Percentiles rank a stretch among this genome's conserved stretches.
Conservation (phyloP, 495 filamentous ascomycete species). For the Aspergillus hancockii region DNA sequence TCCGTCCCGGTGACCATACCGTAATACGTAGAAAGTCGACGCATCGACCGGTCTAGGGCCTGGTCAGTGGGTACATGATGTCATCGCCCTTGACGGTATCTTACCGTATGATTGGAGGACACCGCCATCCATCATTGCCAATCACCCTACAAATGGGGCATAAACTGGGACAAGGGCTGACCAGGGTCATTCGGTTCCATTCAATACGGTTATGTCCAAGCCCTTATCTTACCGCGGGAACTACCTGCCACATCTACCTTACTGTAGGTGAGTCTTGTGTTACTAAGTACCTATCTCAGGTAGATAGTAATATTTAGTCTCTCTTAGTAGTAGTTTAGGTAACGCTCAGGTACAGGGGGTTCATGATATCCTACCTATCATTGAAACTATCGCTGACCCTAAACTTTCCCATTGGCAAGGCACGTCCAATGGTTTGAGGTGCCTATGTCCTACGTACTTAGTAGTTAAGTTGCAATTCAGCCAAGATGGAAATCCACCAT, state of each 20-base stretch:
- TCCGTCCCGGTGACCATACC: constrained; percentile 19
- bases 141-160: constrained; percentile 1
- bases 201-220: neutral
- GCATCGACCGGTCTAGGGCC: constrained; percentile 37
- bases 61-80: constrained; percentile 28
- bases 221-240: constrained; percentile 1
- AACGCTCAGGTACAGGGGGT: neutral
- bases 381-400: neutral
- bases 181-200: neutral
- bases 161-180: neutral
- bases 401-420: neutral
- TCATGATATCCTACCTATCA: neutral
- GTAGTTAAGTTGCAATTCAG: neutral
- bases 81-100: constrained; percentile 19
- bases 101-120: constrained; percentile 14
- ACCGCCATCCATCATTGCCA: constrained; percentile 1
- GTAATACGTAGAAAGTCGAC: constrained; percentile 18
- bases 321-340: neutral
- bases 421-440: neutral
- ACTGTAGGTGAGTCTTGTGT: no score
- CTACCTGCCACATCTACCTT: neutral
- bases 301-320: neutral
- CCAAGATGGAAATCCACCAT: neutral
- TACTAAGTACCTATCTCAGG: no score
- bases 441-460: neutral